Evolutionary conservation across 108 stramenopile species (phyloP).

Genomic region (Nitzschia inconspicua): DNA sequence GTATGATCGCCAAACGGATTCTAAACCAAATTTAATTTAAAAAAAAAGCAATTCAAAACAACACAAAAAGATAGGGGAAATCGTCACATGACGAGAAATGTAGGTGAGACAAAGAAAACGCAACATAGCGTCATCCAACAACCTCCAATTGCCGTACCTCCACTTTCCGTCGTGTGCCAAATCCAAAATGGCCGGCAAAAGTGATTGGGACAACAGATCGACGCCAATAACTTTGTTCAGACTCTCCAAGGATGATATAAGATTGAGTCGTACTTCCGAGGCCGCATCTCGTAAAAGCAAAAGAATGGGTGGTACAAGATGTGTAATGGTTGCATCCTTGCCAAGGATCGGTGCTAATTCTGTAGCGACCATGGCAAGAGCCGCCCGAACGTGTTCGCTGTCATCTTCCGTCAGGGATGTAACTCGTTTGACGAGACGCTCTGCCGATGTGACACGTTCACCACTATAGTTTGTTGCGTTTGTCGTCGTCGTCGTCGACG

Average conservation of each 20-base stretch:
- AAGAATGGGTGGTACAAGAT: slow-evolving; percentile 94
- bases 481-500: too few species aligned
- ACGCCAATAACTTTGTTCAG: slow-evolving; percentile 95
- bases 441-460: slow-evolving; percentile 58
- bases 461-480: slow-evolving; percentile 10
- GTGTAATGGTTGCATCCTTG: slow-evolving; percentile 78
- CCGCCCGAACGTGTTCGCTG: slow-evolving; percentile 87
- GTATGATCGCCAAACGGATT: slow-evolving; percentile 93
- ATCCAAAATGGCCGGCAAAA: slow-evolving; percentile 95
- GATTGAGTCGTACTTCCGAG: slow-evolving; percentile 93
- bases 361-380: slow-evolving; percentile 91
- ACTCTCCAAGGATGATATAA: slow-evolving; percentile 89
- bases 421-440: slow-evolving; percentile 73
- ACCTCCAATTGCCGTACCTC: slow-evolving; percentile 32
- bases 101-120: not conserved
- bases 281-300: slow-evolving; percentile 90
- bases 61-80: not conserved
- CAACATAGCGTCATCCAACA: not conserved
- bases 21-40: slow-evolving; percentile 18
- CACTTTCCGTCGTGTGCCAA: slow-evolving; percentile 96
- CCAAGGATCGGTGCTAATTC: slow-evolving; percentile 91
- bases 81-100: too few species aligned
- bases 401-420: slow-evolving; percentile 82
- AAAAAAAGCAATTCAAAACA: not conserved
- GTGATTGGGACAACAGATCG: slow-evolving; percentile 87